phyloP scores from a whole-genome alignment of 345 rosid species.

The Pistacia vera region DNA sequence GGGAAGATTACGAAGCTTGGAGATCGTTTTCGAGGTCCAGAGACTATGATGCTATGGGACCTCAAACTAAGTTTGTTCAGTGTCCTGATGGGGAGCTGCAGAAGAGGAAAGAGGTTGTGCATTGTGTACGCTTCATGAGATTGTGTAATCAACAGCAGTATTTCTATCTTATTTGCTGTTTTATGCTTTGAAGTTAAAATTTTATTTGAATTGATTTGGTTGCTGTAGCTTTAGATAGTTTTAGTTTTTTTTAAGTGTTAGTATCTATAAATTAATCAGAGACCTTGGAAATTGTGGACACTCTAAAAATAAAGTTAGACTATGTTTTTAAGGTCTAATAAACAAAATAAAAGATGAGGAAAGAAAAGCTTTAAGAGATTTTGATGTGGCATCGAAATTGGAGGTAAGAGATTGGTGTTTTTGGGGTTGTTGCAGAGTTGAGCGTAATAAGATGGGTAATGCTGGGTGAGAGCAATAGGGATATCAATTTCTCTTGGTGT shows the following conservation, averaged over 20 bases:
- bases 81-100: slow-evolving; percentile 98
- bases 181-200: not conserved
- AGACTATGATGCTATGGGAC: slow-evolving; percentile 97
- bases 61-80: slow-evolving; percentile 92
- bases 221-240: not conserved
- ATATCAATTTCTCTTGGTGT: not conserved
- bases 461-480: not conserved
- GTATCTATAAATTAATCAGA: not conserved
- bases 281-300: no score
- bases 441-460: not conserved
- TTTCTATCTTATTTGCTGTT: not conserved
- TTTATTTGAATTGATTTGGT: not conserved
- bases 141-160: slow-evolving; percentile 98
- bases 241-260: not conserved
- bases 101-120: slow-evolving; percentile 96
- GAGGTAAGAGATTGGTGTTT: not conserved
- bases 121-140: slow-evolving; percentile 96
- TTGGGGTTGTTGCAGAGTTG: not conserved
- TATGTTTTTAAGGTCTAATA: not conserved
- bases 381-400: not conserved
- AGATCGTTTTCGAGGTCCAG: slow-evolving; percentile 90
- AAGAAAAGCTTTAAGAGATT: not conserved
- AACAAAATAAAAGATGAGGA: not conserved
- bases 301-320: not conserved
- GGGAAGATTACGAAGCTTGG: slow-evolving; percentile 88